A percentile compares a stretch with the other conserved stretches of the same genome.
phyloP scores from a whole-genome alignment of 2,329 filamentous ascomycete genomes.

The Tolypocladium ovalisporum region DNA sequence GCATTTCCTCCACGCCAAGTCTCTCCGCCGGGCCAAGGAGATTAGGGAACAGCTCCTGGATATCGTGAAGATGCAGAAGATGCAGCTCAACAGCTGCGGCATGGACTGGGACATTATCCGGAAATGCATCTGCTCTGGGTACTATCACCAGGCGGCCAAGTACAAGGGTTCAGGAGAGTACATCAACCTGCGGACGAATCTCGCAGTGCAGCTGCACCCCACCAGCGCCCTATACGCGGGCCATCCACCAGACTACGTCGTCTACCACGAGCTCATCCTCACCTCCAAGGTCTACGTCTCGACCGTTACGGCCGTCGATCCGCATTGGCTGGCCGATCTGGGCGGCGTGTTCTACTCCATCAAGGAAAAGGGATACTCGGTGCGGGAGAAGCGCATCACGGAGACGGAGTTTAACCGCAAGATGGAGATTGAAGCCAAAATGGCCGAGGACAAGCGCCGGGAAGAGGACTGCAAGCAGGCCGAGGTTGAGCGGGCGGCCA shows the following conservation, averaged over 20 bases:
- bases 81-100: slow-evolving; percentile 77
- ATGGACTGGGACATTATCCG: slow-evolving; percentile 96
- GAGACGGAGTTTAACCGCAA: slow-evolving; percentile 87
- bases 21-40: slow-evolving; percentile 80
- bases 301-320: slow-evolving; percentile 90
- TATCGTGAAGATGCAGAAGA: slow-evolving; percentile 90
- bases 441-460: slow-evolving; percentile 71
- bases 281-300: slow-evolving; percentile 98
- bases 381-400: slow-evolving; percentile 72
- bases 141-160: slow-evolving; percentile 95
- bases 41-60: slow-evolving; percentile 88
- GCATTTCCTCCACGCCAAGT: slow-evolving; percentile 94
- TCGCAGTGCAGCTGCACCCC: slow-evolving; percentile 88
- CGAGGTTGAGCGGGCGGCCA: slow-evolving; percentile 33
- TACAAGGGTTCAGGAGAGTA: slow-evolving; percentile 97
- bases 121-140: slow-evolving; percentile 94
- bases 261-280: slow-evolving; percentile 96
- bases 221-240: slow-evolving; percentile 91
- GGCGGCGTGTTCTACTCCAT: slow-evolving; percentile 96
- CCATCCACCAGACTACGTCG: slow-evolving; percentile 90
- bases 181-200: slow-evolving; percentile 88
- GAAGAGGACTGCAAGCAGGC: slow-evolving; percentile 46
- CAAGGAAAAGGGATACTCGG: slow-evolving; percentile 94
- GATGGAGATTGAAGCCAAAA: slow-evolving; percentile 87
- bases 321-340: slow-evolving; percentile 92